Evolutionary conservation across 164 flowering plant species (phyloP).

Genomic region (Vitis riparia): DNA sequence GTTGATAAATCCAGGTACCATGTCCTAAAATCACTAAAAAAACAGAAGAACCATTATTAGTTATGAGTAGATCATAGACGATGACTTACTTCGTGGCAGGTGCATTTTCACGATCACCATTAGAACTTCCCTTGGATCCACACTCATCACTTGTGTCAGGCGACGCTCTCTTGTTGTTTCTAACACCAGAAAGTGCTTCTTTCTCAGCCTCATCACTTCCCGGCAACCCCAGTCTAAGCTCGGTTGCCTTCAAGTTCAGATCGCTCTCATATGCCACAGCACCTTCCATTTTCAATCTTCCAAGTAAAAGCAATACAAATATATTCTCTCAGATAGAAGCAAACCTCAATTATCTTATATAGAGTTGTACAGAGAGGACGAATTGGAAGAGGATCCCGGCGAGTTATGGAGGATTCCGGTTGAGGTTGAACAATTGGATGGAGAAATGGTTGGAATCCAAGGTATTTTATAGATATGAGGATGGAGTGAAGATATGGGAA

Average conservation of each 20-base stretch:
- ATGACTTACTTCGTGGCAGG: slow-evolving; percentile 62
- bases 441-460: not conserved
- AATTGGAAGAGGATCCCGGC: too few relatives aligned
- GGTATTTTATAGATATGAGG: slow-evolving; percentile 22
- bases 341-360: not conserved
- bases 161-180: slow-evolving; percentile 55
- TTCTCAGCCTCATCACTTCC: slow-evolving; percentile 41
- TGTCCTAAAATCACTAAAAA: too few relatives aligned
- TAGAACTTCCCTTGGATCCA: slow-evolving; percentile 23
- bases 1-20: not conserved
- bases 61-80: too few relatives aligned
- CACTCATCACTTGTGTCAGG: slow-evolving; percentile 28
- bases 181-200: slow-evolving; percentile 14
- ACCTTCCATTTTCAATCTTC: slow-evolving; percentile 24
- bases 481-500: not conserved
- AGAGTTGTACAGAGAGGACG: not conserved
- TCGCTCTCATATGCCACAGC: slow-evolving; percentile 32
- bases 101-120: slow-evolving; percentile 31
- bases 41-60: too few relatives aligned
- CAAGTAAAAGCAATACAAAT: not conserved
- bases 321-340: not conserved
- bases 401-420: too few relatives aligned
- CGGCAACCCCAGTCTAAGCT: slow-evolving; percentile 63
- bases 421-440: too few relatives aligned
- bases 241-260: slow-evolving; percentile 62